Conservation (phyloP, 495 filamentous ascomycete species). For the Tricharina praecox region DNA sequence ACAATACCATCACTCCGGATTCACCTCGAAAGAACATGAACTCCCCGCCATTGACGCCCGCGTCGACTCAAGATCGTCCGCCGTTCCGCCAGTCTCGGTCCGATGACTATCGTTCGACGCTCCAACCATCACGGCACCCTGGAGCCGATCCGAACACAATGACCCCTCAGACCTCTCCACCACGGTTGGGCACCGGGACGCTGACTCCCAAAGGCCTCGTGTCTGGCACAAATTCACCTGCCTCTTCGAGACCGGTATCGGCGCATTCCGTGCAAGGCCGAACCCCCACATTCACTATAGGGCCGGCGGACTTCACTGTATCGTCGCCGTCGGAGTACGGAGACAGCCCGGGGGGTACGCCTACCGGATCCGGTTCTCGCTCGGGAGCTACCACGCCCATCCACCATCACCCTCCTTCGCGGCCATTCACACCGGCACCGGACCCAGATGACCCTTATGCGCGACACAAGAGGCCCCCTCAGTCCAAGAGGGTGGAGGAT, state of each 20-base stretch:
- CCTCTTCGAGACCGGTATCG: conserved; percentile 22
- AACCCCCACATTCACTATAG: conserved; percentile 55
- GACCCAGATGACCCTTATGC: conserved; percentile 82
- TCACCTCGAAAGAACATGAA: conserved; percentile 40
- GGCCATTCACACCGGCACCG: conserved; percentile 61
- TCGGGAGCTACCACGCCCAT: conserved; percentile 38
- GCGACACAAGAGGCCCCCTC: conserved; percentile 59
- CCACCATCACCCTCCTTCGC: conserved; percentile 18
- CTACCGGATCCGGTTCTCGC: conserved; percentile 20
- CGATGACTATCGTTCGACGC: conserved; percentile 13
- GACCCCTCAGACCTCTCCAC: conserved; percentile 48
- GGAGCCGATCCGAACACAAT: conserved; percentile 37
- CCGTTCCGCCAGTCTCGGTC: conserved; percentile 28
- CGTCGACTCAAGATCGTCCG: conserved; percentile 37
- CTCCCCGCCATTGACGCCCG: conserved; percentile 79
- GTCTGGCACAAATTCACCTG: conserved; percentile 16
- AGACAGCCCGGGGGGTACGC: conserved; percentile 43
- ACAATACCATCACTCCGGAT: conserved; percentile 11
- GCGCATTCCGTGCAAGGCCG: conserved; percentile 25
- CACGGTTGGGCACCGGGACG: conserved; percentile 29
- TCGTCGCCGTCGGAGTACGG: conserved; percentile 32
- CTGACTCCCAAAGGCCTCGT: conserved; percentile 18
- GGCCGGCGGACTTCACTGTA: conserved; percentile 46
- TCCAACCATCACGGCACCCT: conserved; percentile 25
- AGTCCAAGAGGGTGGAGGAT: conserved; percentile 44